A percentile compares a stretch with the other conserved stretches of the same genome.
Conservation (phyloP, 2,329 filamentous ascomycete species). For the Phialophora chinensis region DNA sequence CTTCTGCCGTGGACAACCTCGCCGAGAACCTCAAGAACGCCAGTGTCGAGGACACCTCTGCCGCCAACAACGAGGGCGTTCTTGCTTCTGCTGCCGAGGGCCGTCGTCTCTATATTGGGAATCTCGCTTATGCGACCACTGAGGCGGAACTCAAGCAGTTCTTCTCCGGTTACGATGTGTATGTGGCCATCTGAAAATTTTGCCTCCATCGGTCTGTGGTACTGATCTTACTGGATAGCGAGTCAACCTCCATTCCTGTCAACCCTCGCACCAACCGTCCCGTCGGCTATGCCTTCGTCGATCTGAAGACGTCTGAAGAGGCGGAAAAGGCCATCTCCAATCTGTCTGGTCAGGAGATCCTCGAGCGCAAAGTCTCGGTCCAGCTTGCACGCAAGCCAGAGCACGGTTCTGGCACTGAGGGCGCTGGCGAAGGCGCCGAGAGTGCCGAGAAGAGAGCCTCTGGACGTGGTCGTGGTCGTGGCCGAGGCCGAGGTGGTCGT, state of each 20-base stretch:
- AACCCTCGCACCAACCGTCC: conserved; percentile 98
- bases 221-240: conserved; percentile 61
- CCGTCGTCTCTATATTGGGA: conserved; percentile 98
- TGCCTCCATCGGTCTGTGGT: conserved; percentile 40
- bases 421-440: conserved; percentile 72
- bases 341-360: conserved; percentile 95
- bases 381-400: conserved; percentile 98
- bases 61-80: conserved; percentile 85
- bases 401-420: conserved; percentile 76
- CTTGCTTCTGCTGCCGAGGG: conserved; percentile 97
- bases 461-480: conserved; percentile 65
- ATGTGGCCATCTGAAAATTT: conserved; percentile 57
- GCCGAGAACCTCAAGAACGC: conserved; percentile 70
- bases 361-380: conserved; percentile 98
- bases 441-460: conserved; percentile 63
- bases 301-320: conserved; percentile 91
- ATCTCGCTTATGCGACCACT: conserved; percentile 99
- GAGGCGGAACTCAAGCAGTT: conserved; percentile 99
- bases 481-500: conserved; percentile 68
- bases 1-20: conserved; percentile 76
- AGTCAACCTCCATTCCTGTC: conserved; percentile 98
- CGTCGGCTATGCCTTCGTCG: conserved; percentile 98
- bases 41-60: conserved; percentile 64
- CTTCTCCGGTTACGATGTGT: conserved; percentile 99
- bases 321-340: conserved; percentile 94